Conservation (phyloP, 2,329 filamentous ascomycete species). For the Nectriaceae sp. region DNA sequence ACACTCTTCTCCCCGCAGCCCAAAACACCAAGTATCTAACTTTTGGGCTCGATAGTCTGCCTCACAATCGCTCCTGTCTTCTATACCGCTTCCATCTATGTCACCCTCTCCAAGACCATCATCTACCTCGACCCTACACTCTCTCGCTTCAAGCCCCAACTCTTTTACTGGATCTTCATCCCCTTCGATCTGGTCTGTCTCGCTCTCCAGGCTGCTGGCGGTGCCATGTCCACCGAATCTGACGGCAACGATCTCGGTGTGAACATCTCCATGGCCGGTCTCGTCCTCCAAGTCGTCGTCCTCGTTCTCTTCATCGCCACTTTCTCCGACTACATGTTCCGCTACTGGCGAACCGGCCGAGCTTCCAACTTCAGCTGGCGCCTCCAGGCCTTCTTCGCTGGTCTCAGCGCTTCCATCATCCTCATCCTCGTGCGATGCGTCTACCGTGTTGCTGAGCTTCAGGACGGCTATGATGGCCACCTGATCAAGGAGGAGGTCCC, state of each 20-base stretch:
- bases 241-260: conserved; percentile 42
- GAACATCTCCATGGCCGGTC: conserved; percentile 49
- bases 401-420: conserved; percentile 54
- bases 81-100: conserved; percentile 65
- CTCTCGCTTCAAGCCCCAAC: conserved; percentile 44
- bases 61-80: conserved; percentile 52
- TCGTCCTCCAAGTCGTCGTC: conserved; percentile 59
- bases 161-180: conserved; percentile 53
- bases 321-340: conserved; percentile 53
- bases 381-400: conserved; percentile 50
- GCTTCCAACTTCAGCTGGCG: conserved; percentile 29
- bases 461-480: conserved; percentile 59
- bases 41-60: conserved; percentile 47
- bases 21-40: conserved; percentile 2
- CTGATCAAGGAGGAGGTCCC: conserved; percentile 54
- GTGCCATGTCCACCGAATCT: conserved; percentile 49
- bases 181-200: conserved; percentile 59
- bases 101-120: conserved; percentile 54
- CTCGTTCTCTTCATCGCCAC: conserved; percentile 52
- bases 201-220: conserved; percentile 58
- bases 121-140: conserved; percentile 41
- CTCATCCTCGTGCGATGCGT: conserved; percentile 63
- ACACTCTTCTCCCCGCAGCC: background rate
- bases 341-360: conserved; percentile 37
- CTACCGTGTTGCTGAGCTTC: conserved; percentile 67